Base-by-base conservation (phyloP, 2,329 filamentous ascomycete species). In the Colletotrichum siamense region DNA sequence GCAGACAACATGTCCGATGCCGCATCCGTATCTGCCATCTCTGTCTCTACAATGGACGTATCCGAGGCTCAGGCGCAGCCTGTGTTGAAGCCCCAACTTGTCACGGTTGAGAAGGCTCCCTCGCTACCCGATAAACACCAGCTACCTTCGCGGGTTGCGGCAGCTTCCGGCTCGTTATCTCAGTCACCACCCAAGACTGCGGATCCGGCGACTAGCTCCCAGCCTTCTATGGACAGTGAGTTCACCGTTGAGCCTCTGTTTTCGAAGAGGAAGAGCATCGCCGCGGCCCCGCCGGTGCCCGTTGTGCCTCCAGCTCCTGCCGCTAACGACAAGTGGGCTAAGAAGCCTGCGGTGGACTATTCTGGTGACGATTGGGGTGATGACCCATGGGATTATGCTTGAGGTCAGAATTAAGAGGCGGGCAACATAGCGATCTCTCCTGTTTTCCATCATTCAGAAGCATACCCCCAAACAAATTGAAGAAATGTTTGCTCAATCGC, bases 351-450 rank as follows among this genome's bases (percentile, higher is more conserved):
- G 1, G 78, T 72, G 12, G 81, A 83, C 69, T 82, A 82, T 36
- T 83, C 82, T 1, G 82, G 82, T 5, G 80, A 78, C 3, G 81
- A 78, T 22, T 83, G 81, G 82, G 81, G 80, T 2, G 76, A 79
- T 65, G 78, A 79, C 8, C 77, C 76, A 6, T 78, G 76, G 76
- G 77, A 75, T 30, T 75, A 71, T 13, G 44, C 44, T 2, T 49
- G n/a, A 49, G 44, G n/a, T n/a, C 16, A 10, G 18, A 44, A 44
- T 44, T 9, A 44, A 44, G 39, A 18, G 39, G 18, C 18, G 39
- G 18, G 39, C 18, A 44, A 3, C n/a, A 49, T 22, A 49, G n/a
- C n/a, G 10, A 22, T 13, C 10, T 49, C 5, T 49, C 6, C 10
- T 49, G 3, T 22, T 49, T 12, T 12, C 10, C 10, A 49, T 49